A percentile compares a stretch with the other conserved stretches of the same genome.
phyloP scores from a whole-genome alignment of 192 early-diverging fungal species.

The Dispira simplex region DNA sequence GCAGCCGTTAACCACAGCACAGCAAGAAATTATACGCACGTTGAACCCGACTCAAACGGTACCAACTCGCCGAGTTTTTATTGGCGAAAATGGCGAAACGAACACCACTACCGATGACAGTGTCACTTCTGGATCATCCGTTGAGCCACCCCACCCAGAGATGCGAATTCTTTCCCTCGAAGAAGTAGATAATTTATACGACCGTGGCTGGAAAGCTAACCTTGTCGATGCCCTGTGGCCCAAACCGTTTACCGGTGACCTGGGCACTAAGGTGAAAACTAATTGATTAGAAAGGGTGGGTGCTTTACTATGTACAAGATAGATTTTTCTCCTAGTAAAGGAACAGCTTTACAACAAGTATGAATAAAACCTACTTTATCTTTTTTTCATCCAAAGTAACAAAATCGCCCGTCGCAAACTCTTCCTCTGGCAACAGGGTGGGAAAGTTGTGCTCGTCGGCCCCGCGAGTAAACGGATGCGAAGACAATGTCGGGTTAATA shows the following conservation, averaged over 20 bases:
- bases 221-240: constrained; percentile 8
- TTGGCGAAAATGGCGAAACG: not conserved
- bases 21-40: not conserved
- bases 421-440: not conserved
- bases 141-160: not conserved
- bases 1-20: not conserved
- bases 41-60: not conserved
- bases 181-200: constrained; percentile 24
- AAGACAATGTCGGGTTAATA: not conserved
- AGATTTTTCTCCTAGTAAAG: too few relatives aligned
- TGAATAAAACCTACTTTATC: not conserved
- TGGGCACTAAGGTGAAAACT: not conserved
- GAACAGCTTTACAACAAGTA: too few relatives aligned
- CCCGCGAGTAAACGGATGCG: not conserved
- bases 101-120: not conserved
- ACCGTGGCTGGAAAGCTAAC: constrained; percentile 23
- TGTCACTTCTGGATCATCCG: not conserved
- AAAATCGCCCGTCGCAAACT: not conserved
- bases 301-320: too few relatives aligned
- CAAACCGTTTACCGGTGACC: not conserved
- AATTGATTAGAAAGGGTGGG: too few relatives aligned
- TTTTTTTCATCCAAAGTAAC: not conserved
- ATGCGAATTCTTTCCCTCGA: constrained; percentile 10
- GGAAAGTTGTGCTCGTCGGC: not conserved
- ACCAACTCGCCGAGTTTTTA: not conserved